Base-by-base conservation (phyloP, 163 green algal genomes). In the Chlamydomonas reinhardtii region DNA sequence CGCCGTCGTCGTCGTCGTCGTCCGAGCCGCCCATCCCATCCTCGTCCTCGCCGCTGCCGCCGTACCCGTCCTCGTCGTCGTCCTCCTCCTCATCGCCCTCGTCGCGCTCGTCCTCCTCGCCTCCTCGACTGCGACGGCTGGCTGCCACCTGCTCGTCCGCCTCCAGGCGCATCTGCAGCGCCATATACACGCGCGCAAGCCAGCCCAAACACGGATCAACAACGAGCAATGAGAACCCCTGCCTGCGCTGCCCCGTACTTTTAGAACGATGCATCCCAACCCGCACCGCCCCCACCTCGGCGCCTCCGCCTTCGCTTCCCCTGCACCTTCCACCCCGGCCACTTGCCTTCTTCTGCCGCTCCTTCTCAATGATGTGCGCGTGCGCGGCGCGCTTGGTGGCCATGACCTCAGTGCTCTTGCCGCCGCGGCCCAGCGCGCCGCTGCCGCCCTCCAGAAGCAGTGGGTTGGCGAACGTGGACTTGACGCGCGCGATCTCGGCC, bases 401-500 rank as follows among this genome's bases (percentile, higher is more conserved):
- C 96, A 97, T 97, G 15, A 97, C 93, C 54, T 87, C 81, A 0
- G 71, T 87, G 81, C 81, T 80, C 81, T 87, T 87, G 81, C 68
- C 54, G 35, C 68, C 68, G 32, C 79, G 79, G 0, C 32, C 79
- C 68, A 85, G 52, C 9, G 43, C 62, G 25, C 32, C 79, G 25
- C 52, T 73, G 34, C 79, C 79, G 48, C 79, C 79, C 79, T 85
- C 74, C 62, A 89, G 73, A 69, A 92, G 75, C 80, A 92, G 69
- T 62, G 84, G 84, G 70, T 83, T 84, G 61, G 84, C 83, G 71
- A 89, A 88, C 48, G 78, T 89, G 73, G 19, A 75, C 77, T 89
- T 90, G 24, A 93, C 91, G n/a, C 85, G 89, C 15, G 96, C 96
- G 35, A 98, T 93, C 86, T 98, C 87, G 0, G 96, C 95, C 88